Evolutionary conservation across 2,329 filamentous ascomycete genomes (phyloP).

Genomic region (Diaporthe citri): DNA sequence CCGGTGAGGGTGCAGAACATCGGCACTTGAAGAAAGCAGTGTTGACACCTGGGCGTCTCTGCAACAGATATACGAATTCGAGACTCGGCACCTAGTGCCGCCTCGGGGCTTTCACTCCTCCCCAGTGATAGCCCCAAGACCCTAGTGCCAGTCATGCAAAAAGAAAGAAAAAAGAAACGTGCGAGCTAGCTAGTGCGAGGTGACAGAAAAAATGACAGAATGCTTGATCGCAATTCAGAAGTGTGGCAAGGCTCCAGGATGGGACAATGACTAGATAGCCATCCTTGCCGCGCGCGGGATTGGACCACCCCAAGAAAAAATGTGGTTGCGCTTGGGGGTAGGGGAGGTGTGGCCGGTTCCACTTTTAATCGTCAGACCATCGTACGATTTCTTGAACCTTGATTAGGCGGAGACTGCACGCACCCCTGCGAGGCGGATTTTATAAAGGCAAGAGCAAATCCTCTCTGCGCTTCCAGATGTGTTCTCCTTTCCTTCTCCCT

Average conservation of each 20-base stretch:
- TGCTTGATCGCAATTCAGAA: slow-evolving; percentile 4
- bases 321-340: slow-evolving; percentile 16
- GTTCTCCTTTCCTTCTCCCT: background rate
- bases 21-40: too few relatives aligned
- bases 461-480: background rate
- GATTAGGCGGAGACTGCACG: background rate
- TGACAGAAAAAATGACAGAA: background rate
- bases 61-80: too few relatives aligned
- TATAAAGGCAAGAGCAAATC: slow-evolving; percentile 14
- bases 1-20: too few relatives aligned
- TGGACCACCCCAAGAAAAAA: background rate
- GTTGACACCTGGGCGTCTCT: too few relatives aligned
- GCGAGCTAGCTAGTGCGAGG: background rate
- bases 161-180: background rate
- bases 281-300: background rate
- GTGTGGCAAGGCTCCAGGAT: background rate
- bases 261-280: background rate
- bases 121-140: too few relatives aligned
- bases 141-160: slow-evolving; percentile 23
- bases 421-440: slow-evolving; percentile 14
- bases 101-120: too few relatives aligned
- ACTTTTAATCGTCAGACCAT: slow-evolving; percentile 30
- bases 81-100: too few relatives aligned
- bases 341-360: slow-evolving; percentile 1
- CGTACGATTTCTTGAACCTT: slow-evolving; percentile 35